Percentiles rank a stretch among this genome's conserved stretches.
phyloP scores from a whole-genome alignment of 345 rosid genomes.

The Populus tremula region DNA sequence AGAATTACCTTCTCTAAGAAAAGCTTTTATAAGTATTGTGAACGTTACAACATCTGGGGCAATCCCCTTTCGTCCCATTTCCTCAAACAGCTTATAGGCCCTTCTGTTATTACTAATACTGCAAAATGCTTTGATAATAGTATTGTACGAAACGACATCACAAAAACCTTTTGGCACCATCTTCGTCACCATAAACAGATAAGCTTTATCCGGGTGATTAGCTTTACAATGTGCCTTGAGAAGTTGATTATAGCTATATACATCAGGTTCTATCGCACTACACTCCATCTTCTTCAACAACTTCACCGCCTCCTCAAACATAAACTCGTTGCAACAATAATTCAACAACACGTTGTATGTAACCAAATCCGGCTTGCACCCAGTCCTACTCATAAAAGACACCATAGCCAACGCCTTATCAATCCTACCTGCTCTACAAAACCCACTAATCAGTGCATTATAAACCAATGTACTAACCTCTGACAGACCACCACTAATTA shows the following conservation, averaged over 20 bases:
- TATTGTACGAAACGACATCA: conserved; percentile 82
- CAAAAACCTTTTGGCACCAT: conserved; percentile 67
- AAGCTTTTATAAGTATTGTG: conserved; percentile 68
- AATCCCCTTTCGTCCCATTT: conserved; percentile 64
- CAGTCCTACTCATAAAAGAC: conserved; percentile 69
- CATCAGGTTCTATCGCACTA: conserved; percentile 69
- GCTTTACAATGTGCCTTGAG: conserved; percentile 76
- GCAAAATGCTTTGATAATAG: conserved; percentile 63
- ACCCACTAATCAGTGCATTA: conserved; percentile 77
- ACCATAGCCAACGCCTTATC: conserved; percentile 72
- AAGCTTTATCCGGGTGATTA: conserved; percentile 49
- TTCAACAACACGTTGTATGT: conserved; percentile 76
- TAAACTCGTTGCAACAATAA: conserved; percentile 56
- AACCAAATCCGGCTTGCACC: conserved; percentile 68
- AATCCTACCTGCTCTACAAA: conserved; percentile 66
- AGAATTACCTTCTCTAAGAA: conserved; percentile 60
- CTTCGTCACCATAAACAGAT: conserved; percentile 49
- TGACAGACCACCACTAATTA: conserved; percentile 50
- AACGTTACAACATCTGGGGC: conserved; percentile 66
- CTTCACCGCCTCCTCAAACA: conserved; percentile 63
- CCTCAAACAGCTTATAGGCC: conserved; percentile 67
- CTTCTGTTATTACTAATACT: conserved; percentile 36
- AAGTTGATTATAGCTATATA: conserved; percentile 76
- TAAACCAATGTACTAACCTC: conserved; percentile 60
- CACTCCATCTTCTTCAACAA: conserved; percentile 65